phyloP scores from a whole-genome alignment of 352 stramenopile genomes.

The Pythium volutum region DNA sequence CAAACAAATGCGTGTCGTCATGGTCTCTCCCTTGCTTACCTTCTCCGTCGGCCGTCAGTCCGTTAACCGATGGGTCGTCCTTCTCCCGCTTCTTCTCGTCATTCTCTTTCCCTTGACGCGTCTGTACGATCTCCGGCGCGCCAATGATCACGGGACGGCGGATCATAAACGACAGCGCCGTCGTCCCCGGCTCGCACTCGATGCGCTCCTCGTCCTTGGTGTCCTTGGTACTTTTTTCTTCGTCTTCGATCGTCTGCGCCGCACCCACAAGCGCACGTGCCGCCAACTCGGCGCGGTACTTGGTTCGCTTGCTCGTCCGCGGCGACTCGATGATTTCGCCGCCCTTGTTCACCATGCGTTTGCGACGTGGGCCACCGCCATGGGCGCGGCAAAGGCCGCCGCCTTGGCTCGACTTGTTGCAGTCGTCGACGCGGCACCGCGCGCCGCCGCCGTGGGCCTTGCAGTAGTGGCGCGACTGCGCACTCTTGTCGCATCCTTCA shows the following conservation, averaged over 20 bases:
- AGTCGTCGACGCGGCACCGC: slow-evolving; percentile 37
- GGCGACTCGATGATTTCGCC: slow-evolving; percentile 14
- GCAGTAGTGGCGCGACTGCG: slow-evolving; percentile 53
- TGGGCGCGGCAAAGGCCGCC: slow-evolving; percentile 47
- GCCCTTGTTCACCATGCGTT: slow-evolving; percentile 4
- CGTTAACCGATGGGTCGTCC: neutral
- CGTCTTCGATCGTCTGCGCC: slow-evolving; percentile 4
- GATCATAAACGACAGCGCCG: slow-evolving; percentile 19
- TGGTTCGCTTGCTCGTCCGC: slow-evolving; percentile 1
- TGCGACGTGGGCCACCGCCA: slow-evolving; percentile 31
- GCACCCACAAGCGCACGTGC: slow-evolving; percentile 5
- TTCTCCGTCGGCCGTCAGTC: neutral
- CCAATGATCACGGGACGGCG: neutral
- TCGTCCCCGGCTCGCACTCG: slow-evolving; percentile 7
- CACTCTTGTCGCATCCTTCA: slow-evolving; percentile 44
- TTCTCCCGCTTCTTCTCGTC: neutral
- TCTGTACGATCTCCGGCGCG: neutral
- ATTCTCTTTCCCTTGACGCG: neutral
- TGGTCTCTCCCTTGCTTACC: neutral
- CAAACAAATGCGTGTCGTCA: slow-evolving; percentile 20
- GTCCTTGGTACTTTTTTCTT: neutral
- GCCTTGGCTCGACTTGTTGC: slow-evolving; percentile 42
- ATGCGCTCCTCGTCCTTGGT: slow-evolving; percentile 1
- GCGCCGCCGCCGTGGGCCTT: slow-evolving; percentile 52
- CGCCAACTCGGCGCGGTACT: slow-evolving; percentile 1